Percentiles rank a stretch among this genome's conserved stretches.
Conservation (phyloP, 192 early-diverging fungal species). For the Allomyces javanicus region DNA sequence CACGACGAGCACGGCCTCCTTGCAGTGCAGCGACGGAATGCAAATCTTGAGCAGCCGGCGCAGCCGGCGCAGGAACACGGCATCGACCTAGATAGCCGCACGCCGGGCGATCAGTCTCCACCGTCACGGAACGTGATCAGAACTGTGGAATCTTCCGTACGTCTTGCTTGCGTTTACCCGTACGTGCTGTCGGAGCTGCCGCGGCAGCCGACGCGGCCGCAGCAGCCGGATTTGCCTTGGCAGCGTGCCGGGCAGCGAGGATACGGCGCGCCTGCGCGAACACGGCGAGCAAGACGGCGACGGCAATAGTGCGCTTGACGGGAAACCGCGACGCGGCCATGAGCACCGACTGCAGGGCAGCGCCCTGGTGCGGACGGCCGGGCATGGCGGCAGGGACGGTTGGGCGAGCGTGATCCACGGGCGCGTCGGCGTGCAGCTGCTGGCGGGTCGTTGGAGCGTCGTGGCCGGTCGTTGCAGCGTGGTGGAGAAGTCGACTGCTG, state of each 20-base stretch:
- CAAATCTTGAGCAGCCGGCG: slow-evolving; percentile 52
- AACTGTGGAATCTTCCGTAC: not conserved
- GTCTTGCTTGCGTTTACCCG: not conserved
- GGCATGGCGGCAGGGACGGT: no score
- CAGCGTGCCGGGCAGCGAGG: not conserved
- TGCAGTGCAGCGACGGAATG: slow-evolving; percentile 62
- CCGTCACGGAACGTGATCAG: not conserved
- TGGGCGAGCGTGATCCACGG: no score
- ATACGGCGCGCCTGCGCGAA: not conserved
- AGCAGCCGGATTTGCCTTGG: not conserved
- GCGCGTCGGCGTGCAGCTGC: no score
- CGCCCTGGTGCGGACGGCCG: no score
- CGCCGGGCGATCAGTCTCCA: not conserved
- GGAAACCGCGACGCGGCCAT: not conserved
- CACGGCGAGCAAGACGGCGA: not conserved
- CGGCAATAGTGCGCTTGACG: not conserved
- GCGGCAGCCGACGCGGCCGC: not conserved
- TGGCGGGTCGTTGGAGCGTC: no score
- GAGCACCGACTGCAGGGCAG: no score
- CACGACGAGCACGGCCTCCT: slow-evolving; percentile 69
- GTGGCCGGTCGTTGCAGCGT: no score
- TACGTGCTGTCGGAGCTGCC: not conserved
- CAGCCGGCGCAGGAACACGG: slow-evolving; percentile 38
- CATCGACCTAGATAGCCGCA: not conserved
- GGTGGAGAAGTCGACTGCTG: no score